Conservation (phyloP, 257 asterid genomes). For the Nicotiana paniculata region DNA sequence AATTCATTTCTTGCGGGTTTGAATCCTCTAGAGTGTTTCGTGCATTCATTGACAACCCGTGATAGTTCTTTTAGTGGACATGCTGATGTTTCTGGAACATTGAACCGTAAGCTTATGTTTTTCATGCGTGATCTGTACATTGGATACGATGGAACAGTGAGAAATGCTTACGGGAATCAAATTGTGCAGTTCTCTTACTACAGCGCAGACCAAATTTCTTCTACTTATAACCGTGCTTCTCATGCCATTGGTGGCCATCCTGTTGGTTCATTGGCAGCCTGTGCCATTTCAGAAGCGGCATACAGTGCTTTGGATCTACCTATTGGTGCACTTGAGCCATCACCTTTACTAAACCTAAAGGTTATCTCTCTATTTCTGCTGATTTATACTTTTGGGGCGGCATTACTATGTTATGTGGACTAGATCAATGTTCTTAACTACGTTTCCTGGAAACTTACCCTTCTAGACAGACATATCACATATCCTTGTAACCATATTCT, state of each 20-base stretch:
- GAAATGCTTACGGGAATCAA: slow-evolving; percentile 74
- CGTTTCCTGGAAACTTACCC: not conserved
- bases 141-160: slow-evolving; percentile 87
- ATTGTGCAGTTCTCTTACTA: slow-evolving; percentile 64
- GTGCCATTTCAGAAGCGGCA: slow-evolving; percentile 90
- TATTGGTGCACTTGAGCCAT: slow-evolving; percentile 75
- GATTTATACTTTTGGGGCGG: not conserved
- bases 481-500: not conserved
- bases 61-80: slow-evolving; percentile 93
- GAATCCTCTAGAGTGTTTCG: slow-evolving; percentile 76
- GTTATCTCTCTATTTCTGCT: slow-evolving; percentile 31
- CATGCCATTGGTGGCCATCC: slow-evolving; percentile 60
- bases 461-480: not conserved
- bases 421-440: not conserved
- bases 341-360: slow-evolving; percentile 79
- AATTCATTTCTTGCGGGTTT: slow-evolving; percentile 68
- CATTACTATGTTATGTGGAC: not conserved
- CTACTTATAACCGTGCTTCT: not conserved
- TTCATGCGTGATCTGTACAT: slow-evolving; percentile 75
- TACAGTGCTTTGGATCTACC: slow-evolving; percentile 99
- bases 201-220: slow-evolving; percentile 10
- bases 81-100: slow-evolving; percentile 88
- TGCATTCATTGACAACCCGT: slow-evolving; percentile 71
- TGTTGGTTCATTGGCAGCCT: slow-evolving; percentile 91
- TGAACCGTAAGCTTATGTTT: slow-evolving; percentile 63